phyloP scores from a whole-genome alignment of 768 basidiomycete genomes.

The Psilocybe subaeruginosa region DNA sequence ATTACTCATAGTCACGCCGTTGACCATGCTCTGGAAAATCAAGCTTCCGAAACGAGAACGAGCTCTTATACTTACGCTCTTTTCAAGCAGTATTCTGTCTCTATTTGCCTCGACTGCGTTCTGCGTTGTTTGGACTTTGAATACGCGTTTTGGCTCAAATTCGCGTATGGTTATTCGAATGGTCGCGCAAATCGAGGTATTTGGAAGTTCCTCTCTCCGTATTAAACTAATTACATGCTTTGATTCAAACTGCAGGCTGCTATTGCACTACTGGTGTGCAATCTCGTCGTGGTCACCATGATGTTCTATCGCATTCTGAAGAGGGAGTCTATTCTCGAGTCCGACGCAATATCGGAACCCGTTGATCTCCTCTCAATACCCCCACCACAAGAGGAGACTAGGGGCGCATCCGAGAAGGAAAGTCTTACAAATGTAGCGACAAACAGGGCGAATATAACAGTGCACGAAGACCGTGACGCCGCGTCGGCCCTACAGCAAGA shows the following conservation, averaged over 20 bases:
- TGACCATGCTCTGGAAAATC: conserved; percentile 27
- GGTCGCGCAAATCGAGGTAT: conserved; percentile 11
- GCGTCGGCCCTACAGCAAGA: background rate
- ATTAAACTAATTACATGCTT: background rate
- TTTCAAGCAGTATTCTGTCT: conserved; percentile 27
- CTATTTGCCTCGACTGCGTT: conserved; percentile 23
- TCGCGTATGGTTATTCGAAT: conserved; percentile 3
- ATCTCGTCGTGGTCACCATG: conserved; percentile 11
- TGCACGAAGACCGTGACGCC: background rate
- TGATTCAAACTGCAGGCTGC: conserved; percentile 2
- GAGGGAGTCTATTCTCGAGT: background rate
- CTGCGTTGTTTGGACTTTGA: conserved; percentile 13
- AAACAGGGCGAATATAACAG: too few relatives aligned
- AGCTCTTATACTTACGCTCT: conserved; percentile 26
- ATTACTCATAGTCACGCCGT: conserved; percentile 26
- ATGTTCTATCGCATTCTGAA: background rate
- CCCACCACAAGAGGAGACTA: background rate
- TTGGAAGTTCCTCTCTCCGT: background rate
- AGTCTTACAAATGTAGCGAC: background rate
- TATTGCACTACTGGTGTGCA: conserved; percentile 7
- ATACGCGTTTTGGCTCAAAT: background rate
- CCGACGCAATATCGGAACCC: too few relatives aligned
- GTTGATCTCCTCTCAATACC: too few relatives aligned
- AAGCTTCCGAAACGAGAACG: conserved; percentile 24
- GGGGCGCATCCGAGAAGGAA: background rate